Percentiles rank a stretch among this genome's conserved stretches.
Evolutionary conservation across 202 grass and related monocot species (phyloP).

Genomic region (Setaria italica): DNA sequence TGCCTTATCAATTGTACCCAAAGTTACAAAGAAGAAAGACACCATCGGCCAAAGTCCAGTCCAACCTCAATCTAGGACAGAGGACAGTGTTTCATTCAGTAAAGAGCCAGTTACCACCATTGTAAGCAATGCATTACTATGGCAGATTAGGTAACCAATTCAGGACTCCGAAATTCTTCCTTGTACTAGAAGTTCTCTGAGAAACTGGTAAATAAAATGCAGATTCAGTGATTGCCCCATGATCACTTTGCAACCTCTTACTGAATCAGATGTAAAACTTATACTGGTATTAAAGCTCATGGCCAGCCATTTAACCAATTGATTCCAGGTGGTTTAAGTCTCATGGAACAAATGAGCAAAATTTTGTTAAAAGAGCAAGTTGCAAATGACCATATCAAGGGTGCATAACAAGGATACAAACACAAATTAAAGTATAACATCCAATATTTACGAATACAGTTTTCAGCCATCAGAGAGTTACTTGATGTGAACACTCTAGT

Average conservation of each 20-base stretch:
- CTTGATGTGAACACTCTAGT: slow-evolving; percentile 21
- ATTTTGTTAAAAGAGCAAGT: slow-evolving; percentile 34
- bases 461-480: neutral
- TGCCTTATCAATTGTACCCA: neutral
- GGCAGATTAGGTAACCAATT: neutral
- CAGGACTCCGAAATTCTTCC: neutral
- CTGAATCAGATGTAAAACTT: neutral
- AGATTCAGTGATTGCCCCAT: slow-evolving; percentile 26
- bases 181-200: neutral
- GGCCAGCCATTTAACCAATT: slow-evolving; percentile 16
- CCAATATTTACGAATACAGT: slow-evolving; percentile 2
- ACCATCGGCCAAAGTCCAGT: neutral
- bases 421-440: slow-evolving; percentile 9
- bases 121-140: slow-evolving; percentile 15
- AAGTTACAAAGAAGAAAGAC: neutral
- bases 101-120: slow-evolving; percentile 3
- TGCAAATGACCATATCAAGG: neutral
- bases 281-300: slow-evolving; percentile 19
- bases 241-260: neutral
- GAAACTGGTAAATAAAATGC: slow-evolving; percentile 17
- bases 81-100: slow-evolving; percentile 29
- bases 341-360: neutral
- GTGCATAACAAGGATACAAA: neutral
- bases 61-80: slow-evolving; percentile 30
- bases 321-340: slow-evolving; percentile 1